Evolutionary conservation across 257 asterid genomes (phyloP), one percentile per base, ranked within the genome.

Genomic region (Datura wrightii): DNA sequence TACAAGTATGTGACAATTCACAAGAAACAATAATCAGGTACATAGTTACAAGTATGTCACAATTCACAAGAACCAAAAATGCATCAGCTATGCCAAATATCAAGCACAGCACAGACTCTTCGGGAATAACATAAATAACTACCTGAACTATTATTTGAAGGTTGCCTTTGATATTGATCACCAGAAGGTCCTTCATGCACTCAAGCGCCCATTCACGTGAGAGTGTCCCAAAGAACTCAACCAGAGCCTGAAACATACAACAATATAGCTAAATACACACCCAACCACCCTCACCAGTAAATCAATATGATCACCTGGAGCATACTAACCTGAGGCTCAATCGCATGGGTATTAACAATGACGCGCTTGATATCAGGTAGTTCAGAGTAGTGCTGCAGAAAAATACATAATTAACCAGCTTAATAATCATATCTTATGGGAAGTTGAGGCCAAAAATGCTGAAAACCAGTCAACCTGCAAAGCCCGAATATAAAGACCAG

Each of bases 91-190:
- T 34, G 82, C 10, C 42, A 52, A 24, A 34, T 78, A 52, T 78
- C 63, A 52, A 50, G 34, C 82, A 69, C 36, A 24, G 31, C 31
- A 24, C 54, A 55, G 54, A 63, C 18, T 34, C 10, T 34, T 2
- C 80, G 9, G 53, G 18, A 82, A 50, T 66, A 83, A 83, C 36
- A 41, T 36, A 62, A 46, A 85, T 36, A 24, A 24, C 31, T 91
- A 95, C 99, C 97, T 95, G 99, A 86, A 95, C 99, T 89, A 95
- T 95, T 82, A 95, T 95, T 90, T 95, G 99, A 90, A 95, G 99
- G 89, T 95, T 95, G 84, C 97, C 98, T 91, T 97, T 94, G 63
- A 94, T 90, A 90, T 95, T 95, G 85, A 95, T 95, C 86, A 94
- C 89, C 84, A 95, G 89, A 67, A 95, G 98, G 89, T 95, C 99